A percentile compares a stretch with the other conserved stretches of the same genome.
phyloP scores from a whole-genome alignment of 345 rosid genomes.

The Garcia nutans region DNA sequence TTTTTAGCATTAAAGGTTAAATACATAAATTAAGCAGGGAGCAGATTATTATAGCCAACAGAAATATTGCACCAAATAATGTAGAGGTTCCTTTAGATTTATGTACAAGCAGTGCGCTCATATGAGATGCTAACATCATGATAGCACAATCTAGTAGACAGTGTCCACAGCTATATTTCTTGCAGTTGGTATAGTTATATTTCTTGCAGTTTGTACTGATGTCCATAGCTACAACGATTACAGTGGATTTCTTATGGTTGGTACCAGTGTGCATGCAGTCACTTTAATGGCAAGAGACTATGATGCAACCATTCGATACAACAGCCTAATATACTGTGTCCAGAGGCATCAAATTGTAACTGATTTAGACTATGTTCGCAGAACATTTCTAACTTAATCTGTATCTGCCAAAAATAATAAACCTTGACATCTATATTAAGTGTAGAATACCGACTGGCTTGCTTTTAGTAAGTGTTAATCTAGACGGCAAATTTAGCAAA shows the following conservation, averaged over 20 bases:
- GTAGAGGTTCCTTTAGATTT: background rate
- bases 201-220: background rate
- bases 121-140: background rate
- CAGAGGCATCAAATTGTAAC: background rate
- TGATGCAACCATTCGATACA: background rate
- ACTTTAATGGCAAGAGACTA: background rate
- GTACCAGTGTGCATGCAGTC: background rate
- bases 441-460: too few relatives aligned
- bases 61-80: background rate
- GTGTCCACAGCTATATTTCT: background rate
- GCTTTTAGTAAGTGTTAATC: background rate
- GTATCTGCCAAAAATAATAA: background rate
- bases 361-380: background rate
- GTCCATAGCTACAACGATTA: too few relatives aligned
- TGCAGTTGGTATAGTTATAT: background rate
- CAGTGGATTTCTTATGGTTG: too few relatives aligned
- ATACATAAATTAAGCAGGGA: constrained; percentile 1
- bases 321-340: background rate
- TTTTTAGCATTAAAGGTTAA: background rate
- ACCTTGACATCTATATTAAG: too few relatives aligned
- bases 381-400: background rate
- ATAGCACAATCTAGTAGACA: background rate
- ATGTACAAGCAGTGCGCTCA: background rate
- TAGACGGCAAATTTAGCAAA: background rate
- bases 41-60: background rate